Evolutionary conservation across 2,329 filamentous ascomycete species (phyloP), one percentile per base, ranked within the genome.

Genomic region (Colletotrichum siamense): DNA sequence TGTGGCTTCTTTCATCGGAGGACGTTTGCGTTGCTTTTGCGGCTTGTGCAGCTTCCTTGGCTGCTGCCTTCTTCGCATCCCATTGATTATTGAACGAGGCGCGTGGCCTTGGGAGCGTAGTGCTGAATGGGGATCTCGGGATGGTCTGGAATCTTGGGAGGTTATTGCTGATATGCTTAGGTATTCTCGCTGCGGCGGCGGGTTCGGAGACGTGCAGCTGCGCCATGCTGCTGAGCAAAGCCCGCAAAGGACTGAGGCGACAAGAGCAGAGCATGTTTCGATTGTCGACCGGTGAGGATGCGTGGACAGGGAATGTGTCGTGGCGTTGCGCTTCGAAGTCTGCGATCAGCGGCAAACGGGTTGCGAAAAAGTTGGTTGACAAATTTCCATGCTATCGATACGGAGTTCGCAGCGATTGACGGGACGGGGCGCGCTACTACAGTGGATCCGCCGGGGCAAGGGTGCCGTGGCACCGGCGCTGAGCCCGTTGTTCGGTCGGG

Each of bases 201-300:
- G 61, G 44, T 44, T 78, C 71, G 13, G 82, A 80, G 57, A 79
- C 79, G 72, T 88, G 85, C 32, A 87, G 80, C 77, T 88, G 85
- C 4, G 82, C 82, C 32, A 91, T 82, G 34, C 85, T 88, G 76
- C 86, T 86, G 15, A 90, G 81, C 75, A 91, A 91, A n/a, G 87
- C 84, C 70, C 84, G 83, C 79, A 89, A 81, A 10, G 89, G 84
- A 34, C 84, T 82, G 8, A 83, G 84, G 74, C 88, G 86, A 77
- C 89, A 91, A 26, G 86, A 82, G 80, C 89, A 91, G 77, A 81
- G 84, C 89, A 91, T 91, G 64, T 69, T 28, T n/a, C 22, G 13
- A 10, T 63, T n/a, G 64, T 2, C 28, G 7, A 34, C 9, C 32
- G 62, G 16, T 24, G 8, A 12, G 30, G 4, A 8, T 26, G 3